Evolutionary conservation across 2,329 filamentous ascomycete species (phyloP).

Genomic region (Xylariales sp.): DNA sequence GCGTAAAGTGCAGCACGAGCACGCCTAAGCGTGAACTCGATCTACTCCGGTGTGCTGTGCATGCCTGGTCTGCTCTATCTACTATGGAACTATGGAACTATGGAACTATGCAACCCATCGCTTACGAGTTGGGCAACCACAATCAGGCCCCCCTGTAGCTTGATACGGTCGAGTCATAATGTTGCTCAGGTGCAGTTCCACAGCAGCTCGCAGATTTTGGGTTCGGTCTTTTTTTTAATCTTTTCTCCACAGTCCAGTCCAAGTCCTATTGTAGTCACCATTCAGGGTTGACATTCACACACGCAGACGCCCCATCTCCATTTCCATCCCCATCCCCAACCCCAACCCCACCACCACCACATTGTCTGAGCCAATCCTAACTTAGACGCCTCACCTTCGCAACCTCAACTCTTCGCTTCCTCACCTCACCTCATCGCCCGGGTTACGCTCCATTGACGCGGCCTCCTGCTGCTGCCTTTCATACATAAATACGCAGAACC

Average conservation of each 20-base stretch:
- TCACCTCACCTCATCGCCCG: constrained; percentile 16
- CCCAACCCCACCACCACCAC: constrained; percentile 19
- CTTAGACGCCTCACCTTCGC: constrained; percentile 26
- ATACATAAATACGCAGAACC: constrained; percentile 21
- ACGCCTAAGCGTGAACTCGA: neutral
- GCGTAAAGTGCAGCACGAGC: constrained; percentile 17
- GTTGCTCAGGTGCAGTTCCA: constrained; percentile 10
- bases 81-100: no score
- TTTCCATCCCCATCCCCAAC: no score
- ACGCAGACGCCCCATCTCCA: no score
- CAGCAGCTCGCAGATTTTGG: constrained; percentile 9
- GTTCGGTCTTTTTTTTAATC: neutral
- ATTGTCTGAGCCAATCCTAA: constrained; percentile 21
- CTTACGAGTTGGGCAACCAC: neutral
- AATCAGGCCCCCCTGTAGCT: constrained; percentile 8
- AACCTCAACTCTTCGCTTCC: constrained; percentile 18
- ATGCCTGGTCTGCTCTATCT: constrained; percentile 5
- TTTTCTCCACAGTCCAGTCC: constrained; percentile 1
- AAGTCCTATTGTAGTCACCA: neutral
- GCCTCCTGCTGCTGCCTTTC: constrained; percentile 13
- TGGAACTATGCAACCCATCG: no score
- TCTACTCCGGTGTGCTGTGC: constrained; percentile 6
- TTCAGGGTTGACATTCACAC: no score
- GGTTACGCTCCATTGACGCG: constrained; percentile 16
- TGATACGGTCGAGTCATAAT: constrained; percentile 20